Conservation (phyloP, 331 rosid genomes). For the Rhamnella rubrinervis region DNA sequence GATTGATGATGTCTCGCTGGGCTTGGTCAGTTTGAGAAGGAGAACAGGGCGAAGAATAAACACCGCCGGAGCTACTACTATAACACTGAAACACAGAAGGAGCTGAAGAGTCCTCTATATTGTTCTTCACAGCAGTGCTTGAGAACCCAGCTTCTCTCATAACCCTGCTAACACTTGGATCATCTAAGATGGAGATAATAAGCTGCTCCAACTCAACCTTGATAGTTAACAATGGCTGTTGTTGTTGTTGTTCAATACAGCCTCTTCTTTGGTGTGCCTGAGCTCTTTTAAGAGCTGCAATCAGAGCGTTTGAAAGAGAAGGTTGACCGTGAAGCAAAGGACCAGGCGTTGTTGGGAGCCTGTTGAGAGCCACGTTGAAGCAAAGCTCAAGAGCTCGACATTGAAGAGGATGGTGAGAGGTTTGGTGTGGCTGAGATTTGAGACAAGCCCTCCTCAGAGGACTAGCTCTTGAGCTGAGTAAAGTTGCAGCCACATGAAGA, state of each 20-base stretch:
- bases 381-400: slow-evolving; percentile 94
- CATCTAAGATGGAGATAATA: slow-evolving; percentile 83
- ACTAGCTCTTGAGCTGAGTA: slow-evolving; percentile 57
- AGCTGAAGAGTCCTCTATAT: slow-evolving; percentile 55
- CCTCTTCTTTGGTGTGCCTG: slow-evolving; percentile 98
- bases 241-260: slow-evolving; percentile 80
- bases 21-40: slow-evolving; percentile 45
- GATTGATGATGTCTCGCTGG: slow-evolving; percentile 25
- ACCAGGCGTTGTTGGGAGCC: slow-evolving; percentile 69
- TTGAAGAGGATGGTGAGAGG: slow-evolving; percentile 58
- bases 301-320: slow-evolving; percentile 84
- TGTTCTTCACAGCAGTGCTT: slow-evolving; percentile 73
- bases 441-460: slow-evolving; percentile 74
- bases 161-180: slow-evolving; percentile 93
- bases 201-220: slow-evolving; percentile 91
- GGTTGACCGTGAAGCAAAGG: slow-evolving; percentile 70
- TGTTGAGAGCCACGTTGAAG: slow-evolving; percentile 94
- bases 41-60: slow-evolving; percentile 79
- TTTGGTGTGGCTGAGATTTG: slow-evolving; percentile 54
- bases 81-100: slow-evolving; percentile 59
- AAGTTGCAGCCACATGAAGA: slow-evolving; percentile 88
- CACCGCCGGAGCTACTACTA: slow-evolving; percentile 41
- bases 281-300: slow-evolving; percentile 91
- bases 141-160: slow-evolving; percentile 98
- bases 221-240: slow-evolving; percentile 69